Base-by-base conservation (phyloP, 441 rosid genomes). In the Bruguiera hainesii region DNA sequence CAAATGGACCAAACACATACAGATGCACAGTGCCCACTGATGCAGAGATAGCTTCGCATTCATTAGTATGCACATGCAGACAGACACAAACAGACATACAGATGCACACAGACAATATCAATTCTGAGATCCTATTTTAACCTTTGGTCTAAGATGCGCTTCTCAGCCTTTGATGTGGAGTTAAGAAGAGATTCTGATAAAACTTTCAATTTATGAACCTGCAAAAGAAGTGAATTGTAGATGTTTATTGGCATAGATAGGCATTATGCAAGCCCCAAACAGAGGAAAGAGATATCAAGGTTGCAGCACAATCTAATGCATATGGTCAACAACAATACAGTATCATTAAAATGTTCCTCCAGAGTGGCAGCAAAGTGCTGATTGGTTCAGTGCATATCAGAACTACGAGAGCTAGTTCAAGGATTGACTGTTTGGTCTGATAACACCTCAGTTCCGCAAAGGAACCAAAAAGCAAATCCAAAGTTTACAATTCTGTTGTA, bases 141-240 rank as follows among this genome's bases (percentile, higher is more conserved):
- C 99, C 99, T 90, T 78, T 91, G 83, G 56, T 95, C 98, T 70
- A 80, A 67, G 46, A 91, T 86, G 78, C 96, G 89, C 61, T 73
- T 88, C 81, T 87, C 97, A 46, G 92, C 93, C 82, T 87, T 87
- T 48, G 83, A 77, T 33, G 89, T 86, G 20, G 98, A 90, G 71
- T 82, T 87, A 66, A 78, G 76, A 50, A 95, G 96, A 71, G 99
- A 95, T 76, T 91, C 99, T 4, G 88, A 85, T 71, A 91, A 74
- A 74, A 91, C 80, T 78, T 85, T 95, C 74, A 95, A 83, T 75
- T 95, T 95, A 69, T 89, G 85, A 19, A 95, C 82, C 99, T 95
- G 88, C 72, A 80, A 59, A 52, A 69, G 61, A 72, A 56, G 48
- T 11, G 18, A 11, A 42, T 42, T 42, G 18, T 13, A 42, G 48